A percentile compares a stretch with the other conserved stretches of the same genome.
Conservation (phyloP, 768 basidiomycete genomes). For the Auricularia sp. region DNA sequence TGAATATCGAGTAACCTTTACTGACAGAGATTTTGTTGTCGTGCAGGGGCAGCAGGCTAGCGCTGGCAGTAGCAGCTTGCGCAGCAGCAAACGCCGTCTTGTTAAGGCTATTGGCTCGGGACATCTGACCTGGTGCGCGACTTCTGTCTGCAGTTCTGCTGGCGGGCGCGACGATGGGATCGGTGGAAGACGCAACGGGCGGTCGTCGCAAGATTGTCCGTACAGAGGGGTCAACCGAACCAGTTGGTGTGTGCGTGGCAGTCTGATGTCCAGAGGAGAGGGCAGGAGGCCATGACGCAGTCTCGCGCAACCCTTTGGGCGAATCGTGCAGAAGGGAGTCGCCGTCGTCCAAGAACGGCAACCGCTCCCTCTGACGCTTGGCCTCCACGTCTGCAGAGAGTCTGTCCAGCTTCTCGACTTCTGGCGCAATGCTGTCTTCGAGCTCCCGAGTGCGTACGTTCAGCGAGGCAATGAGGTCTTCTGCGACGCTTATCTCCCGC, state of each 20-base stretch:
- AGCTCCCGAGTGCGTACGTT: constrained; percentile 60
- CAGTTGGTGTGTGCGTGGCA: not conserved
- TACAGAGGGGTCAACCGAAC: not conserved
- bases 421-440: constrained; percentile 58
- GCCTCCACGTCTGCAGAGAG: constrained; percentile 53
- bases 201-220: not conserved
- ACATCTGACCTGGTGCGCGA: not conserved
- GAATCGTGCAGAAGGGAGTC: constrained; percentile 10
- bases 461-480: constrained; percentile 55
- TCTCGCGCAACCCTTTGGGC: constrained; percentile 12
- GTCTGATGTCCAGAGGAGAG: not conserved
- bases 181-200: not conserved
- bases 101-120: not conserved
- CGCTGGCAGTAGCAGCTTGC: not conserved
- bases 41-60: constrained; percentile 1
- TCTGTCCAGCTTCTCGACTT: constrained; percentile 35
- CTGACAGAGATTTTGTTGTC: constrained; percentile 1
- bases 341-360: constrained; percentile 24
- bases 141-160: not conserved
- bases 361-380: constrained; percentile 38
- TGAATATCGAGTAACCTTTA: constrained; percentile 33
- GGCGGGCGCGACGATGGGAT: not conserved
- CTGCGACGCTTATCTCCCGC: constrained; percentile 52
- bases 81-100: not conserved
- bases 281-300: constrained; percentile 20